Conservation (phyloP, 1,284 basidiomycete species). For the Ustilago tritici region DNA sequence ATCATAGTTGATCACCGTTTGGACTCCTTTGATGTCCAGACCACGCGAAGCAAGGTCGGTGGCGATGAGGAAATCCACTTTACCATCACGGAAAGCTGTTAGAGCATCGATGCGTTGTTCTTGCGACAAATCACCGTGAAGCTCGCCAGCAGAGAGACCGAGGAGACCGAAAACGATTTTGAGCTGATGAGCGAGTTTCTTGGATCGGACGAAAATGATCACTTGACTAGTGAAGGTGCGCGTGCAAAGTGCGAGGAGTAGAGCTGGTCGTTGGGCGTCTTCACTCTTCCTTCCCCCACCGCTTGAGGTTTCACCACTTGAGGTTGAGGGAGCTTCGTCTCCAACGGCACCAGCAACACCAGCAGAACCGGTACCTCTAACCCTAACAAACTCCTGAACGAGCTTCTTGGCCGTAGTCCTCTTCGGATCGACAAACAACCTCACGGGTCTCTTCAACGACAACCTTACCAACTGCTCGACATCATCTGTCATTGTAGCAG, state of each 20-base stretch:
- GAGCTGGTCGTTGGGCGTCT: conserved; percentile 95
- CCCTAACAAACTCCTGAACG: conserved; percentile 83
- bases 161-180: conserved; percentile 90
- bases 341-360: conserved; percentile 74
- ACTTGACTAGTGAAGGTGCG: conserved; percentile 87
- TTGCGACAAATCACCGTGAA: conserved; percentile 97
- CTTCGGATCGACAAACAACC: conserved; percentile 95
- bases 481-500: conserved; percentile 98
- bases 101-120: conserved; percentile 94
- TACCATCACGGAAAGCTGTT: conserved; percentile 85
- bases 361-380: conserved; percentile 39
- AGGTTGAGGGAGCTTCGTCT: conserved; percentile 74
- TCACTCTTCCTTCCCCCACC: conserved; percentile 71
- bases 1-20: conserved; percentile 95
- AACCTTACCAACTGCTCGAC: conserved; percentile 94
- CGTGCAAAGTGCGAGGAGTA: conserved; percentile 90
- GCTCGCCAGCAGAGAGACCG: conserved; percentile 85
- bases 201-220: conserved; percentile 98
- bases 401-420: conserved; percentile 88
- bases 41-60: conserved; percentile 98
- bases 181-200: conserved; percentile 97
- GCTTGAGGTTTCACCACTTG: neutral
- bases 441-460: conserved; percentile 81
- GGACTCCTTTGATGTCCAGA: conserved; percentile 97
- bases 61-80: conserved; percentile 84